Conservation (phyloP, 1,139 yeast species). For the Chernovozyma sophiae-reginae region DNA sequence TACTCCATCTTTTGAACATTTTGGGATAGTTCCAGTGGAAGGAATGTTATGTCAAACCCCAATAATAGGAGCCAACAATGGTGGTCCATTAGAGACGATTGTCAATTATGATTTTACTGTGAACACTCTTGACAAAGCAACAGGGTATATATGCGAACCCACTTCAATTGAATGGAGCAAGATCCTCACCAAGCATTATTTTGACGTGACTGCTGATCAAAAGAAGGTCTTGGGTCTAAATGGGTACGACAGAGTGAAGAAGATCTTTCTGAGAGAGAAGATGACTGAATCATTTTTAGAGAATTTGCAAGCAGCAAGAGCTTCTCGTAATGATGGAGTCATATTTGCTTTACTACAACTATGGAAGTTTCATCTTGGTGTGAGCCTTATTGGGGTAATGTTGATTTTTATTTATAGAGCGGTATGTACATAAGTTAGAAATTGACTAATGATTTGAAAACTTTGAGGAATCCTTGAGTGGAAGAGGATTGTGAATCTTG, state of each 20-base stretch:
- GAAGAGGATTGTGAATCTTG: background rate
- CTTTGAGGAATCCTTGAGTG: constrained; percentile 1
- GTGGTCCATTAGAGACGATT: constrained; percentile 91
- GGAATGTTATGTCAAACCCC: constrained; percentile 84
- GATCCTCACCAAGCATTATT: constrained; percentile 44
- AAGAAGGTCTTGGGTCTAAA: constrained; percentile 38
- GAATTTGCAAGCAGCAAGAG: constrained; percentile 14
- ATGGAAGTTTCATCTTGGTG: background rate
- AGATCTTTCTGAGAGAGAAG: constrained; percentile 54
- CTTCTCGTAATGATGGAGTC: background rate
- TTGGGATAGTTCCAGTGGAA: constrained; percentile 96
- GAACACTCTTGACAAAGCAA: constrained; percentile 41
- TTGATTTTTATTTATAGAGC: background rate
- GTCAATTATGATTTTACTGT: constrained; percentile 32
- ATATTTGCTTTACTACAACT: background rate
- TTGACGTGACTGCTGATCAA: constrained; percentile 23
- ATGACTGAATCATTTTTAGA: constrained; percentile 53
- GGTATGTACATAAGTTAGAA: background rate
- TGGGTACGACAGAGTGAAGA: constrained; percentile 50
- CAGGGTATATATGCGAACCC: constrained; percentile 72
- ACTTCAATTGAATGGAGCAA: constrained; percentile 60
- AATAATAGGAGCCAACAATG: constrained; percentile 80
- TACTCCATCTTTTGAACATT: constrained; percentile 91
- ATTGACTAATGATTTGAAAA: constrained; percentile 2
- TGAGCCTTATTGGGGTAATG: background rate